A percentile compares a stretch with the other conserved stretches of the same genome.
phyloP scores from a whole-genome alignment of 768 basidiomycete genomes.

The Lactarius quietus region DNA sequence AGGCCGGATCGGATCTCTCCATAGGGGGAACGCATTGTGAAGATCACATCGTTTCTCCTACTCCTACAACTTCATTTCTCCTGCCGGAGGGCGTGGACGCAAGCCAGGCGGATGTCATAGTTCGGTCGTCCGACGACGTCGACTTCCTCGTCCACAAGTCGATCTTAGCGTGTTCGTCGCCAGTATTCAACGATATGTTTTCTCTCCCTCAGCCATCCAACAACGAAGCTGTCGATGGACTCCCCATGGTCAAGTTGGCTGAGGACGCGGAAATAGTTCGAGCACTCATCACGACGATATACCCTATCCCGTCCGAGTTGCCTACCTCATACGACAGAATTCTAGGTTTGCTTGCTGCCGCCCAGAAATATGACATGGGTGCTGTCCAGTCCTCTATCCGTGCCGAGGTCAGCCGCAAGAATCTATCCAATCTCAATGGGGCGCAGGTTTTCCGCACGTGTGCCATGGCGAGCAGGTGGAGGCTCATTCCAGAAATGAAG shows the following conservation, averaged over 20 bases:
- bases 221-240: not conserved
- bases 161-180: constrained; percentile 42
- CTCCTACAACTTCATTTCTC: not conserved
- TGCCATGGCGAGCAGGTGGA: not conserved
- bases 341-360: not conserved
- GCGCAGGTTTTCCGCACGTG: not conserved
- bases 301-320: not conserved
- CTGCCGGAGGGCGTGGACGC: not conserved
- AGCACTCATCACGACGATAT: not conserved
- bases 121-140: constrained; percentile 42
- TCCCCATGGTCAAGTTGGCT: not conserved
- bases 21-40: not conserved
- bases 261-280: not conserved
- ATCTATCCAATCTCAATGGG: not conserved
- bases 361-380: constrained; percentile 8
- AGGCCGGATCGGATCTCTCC: not conserved
- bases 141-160: constrained; percentile 44
- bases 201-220: constrained; percentile 3
- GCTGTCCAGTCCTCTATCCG: not conserved
- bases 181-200: constrained; percentile 34
- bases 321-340: not conserved
- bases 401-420: not conserved
- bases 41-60: not conserved
- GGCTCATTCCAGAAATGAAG: not conserved
- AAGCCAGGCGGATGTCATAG: constrained; percentile 37